phyloP scores from a whole-genome alignment of 108 stramenopile species.

The Skeletonema marinoi region DNA sequence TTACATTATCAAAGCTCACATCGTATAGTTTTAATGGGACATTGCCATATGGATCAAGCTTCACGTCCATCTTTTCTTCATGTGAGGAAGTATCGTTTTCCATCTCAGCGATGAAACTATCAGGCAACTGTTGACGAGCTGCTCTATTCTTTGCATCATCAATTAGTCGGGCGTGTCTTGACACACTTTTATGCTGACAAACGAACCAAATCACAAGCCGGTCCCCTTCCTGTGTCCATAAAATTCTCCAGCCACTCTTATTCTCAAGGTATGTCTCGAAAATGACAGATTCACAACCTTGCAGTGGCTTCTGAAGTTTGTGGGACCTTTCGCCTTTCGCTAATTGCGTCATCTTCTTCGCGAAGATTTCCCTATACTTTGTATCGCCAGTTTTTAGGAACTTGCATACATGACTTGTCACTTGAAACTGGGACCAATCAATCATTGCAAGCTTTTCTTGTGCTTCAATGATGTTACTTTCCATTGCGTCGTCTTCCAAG shows the following conservation, averaged over 20 bases:
- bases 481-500: background rate
- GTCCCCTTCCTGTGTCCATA: slow-evolving; percentile 41
- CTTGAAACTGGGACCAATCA: slow-evolving; percentile 26
- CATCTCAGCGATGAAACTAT: slow-evolving; percentile 12
- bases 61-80: background rate
- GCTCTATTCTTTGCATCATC: slow-evolving; percentile 54
- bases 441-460: slow-evolving; percentile 3
- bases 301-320: slow-evolving; percentile 53
- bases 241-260: slow-evolving; percentile 50
- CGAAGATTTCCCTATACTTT: slow-evolving; percentile 52
- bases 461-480: background rate
- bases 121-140: slow-evolving; percentile 29
- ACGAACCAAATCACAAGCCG: slow-evolving; percentile 46
- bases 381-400: slow-evolving; percentile 50
- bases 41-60: slow-evolving; percentile 51
- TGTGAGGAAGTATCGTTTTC: background rate
- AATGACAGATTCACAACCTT: slow-evolving; percentile 46
- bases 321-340: slow-evolving; percentile 45
- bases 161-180: slow-evolving; percentile 50
- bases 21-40: slow-evolving; percentile 55
- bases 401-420: slow-evolving; percentile 46
- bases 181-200: slow-evolving; percentile 54
- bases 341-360: slow-evolving; percentile 46
- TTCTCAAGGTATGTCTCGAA: slow-evolving; percentile 64
- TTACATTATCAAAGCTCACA: slow-evolving; percentile 27